phyloP scores from a whole-genome alignment of 805 yeast species.

The Ogataea populi-albae region DNA sequence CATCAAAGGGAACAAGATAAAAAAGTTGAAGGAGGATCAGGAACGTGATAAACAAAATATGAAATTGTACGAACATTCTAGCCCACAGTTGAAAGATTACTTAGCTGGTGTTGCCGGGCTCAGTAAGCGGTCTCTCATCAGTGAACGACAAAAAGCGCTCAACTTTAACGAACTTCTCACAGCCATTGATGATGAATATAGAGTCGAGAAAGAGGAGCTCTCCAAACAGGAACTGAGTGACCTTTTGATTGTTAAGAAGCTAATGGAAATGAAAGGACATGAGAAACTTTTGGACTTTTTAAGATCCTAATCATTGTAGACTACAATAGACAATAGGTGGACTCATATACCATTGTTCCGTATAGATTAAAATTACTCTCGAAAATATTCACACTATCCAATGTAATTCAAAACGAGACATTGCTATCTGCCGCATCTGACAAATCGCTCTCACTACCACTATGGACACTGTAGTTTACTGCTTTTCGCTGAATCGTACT shows the following conservation, averaged over 20 bases:
- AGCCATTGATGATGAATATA: conserved; percentile 31
- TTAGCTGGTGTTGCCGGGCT: conserved; percentile 32
- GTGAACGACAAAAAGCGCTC: conserved; percentile 29
- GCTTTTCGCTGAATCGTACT: conserved; percentile 37
- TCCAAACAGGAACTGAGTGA: conserved; percentile 46
- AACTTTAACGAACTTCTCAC: conserved; percentile 49
- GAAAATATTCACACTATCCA: too few species aligned
- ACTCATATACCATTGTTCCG: too few species aligned
- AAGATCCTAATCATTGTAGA: conserved; percentile 18
- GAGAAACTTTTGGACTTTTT: conserved; percentile 62
- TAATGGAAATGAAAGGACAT: conserved; percentile 69
- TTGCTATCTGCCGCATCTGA: not conserved
- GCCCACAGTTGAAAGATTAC: conserved; percentile 28
- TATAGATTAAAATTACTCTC: too few species aligned
- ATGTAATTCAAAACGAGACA: too few species aligned
- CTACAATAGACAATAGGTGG: too few species aligned
- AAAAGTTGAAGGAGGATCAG: conserved; percentile 32
- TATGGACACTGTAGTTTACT: conserved; percentile 33
- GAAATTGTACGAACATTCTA: conserved; percentile 30
- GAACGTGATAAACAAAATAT: conserved; percentile 33
- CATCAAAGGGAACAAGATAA: conserved; percentile 47
- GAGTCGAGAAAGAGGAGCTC: conserved; percentile 15
- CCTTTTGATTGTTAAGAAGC: conserved; percentile 51
- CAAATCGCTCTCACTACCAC: conserved; percentile 1
- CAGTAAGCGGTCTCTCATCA: conserved; percentile 32